Evolutionary conservation across 2,329 filamentous ascomycete genomes (phyloP).

Genomic region (Emergomyces africanus): DNA sequence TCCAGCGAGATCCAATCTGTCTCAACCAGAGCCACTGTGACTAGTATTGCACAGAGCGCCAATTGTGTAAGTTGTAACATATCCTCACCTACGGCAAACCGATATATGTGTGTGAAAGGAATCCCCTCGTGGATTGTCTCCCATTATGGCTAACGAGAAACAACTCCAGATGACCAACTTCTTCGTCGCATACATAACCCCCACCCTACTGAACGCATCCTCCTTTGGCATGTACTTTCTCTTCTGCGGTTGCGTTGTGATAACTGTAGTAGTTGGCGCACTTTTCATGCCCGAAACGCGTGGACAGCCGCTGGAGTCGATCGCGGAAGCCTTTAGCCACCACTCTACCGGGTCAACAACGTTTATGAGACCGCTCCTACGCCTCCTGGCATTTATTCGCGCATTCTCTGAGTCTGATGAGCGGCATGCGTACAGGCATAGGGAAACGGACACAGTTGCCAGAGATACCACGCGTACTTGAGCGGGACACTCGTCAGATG

Average conservation of each 20-base stretch:
- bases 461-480: background rate
- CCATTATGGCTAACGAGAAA: background rate
- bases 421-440: background rate
- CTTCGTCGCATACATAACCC: conserved; percentile 34
- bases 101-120: background rate
- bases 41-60: conserved; percentile 39
- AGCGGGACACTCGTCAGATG: background rate
- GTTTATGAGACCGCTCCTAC: background rate
- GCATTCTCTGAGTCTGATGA: background rate
- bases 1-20: conserved; percentile 46
- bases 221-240: conserved; percentile 36
- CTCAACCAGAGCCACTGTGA: conserved; percentile 42
- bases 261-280: conserved; percentile 27
- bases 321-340: conserved; percentile 33
- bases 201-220: conserved; percentile 30
- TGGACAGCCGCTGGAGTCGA: conserved; percentile 37
- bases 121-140: background rate
- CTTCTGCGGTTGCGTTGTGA: conserved; percentile 30
- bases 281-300: conserved; percentile 41
- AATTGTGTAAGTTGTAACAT: conserved; percentile 32
- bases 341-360: background rate
- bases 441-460: background rate
- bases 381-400: background rate
- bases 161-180: conserved; percentile 24
- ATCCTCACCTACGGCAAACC: background rate